A percentile compares a stretch with the other conserved stretches of the same genome.
Evolutionary conservation across 495 filamentous ascomycete genomes (phyloP).

Genomic region (Aspergillus kassunensis): DNA sequence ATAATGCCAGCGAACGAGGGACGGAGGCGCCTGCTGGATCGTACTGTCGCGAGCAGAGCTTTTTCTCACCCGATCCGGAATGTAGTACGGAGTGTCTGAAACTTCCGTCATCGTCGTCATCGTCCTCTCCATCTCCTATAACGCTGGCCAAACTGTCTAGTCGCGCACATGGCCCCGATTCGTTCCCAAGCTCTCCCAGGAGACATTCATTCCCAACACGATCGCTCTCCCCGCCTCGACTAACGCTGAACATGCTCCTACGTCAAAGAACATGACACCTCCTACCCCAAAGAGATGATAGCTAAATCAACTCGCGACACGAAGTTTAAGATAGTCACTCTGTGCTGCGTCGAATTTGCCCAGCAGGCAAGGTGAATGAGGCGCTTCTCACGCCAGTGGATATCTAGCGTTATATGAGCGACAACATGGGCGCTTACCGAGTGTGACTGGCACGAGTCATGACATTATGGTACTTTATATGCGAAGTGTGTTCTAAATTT

Average conservation of each 20-base stretch:
- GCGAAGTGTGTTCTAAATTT: conserved; percentile 1
- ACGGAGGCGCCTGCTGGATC: conserved; percentile 6
- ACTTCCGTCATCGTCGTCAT: background rate
- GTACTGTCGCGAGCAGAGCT: background rate
- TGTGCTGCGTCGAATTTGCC: background rate
- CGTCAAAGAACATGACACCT: no score
- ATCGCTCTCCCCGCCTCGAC: conserved; percentile 27
- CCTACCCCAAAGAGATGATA: conserved; percentile 4
- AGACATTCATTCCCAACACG: conserved; percentile 8
- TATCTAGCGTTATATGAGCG: background rate
- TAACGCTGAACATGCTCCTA: conserved; percentile 26
- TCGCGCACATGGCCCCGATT: conserved; percentile 16
- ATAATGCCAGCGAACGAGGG: conserved; percentile 25
- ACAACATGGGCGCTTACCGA: background rate
- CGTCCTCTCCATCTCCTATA: background rate
- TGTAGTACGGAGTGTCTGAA: conserved; percentile 2
- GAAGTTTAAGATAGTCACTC: background rate
- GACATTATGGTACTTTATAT: conserved; percentile 12
- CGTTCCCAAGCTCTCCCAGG: conserved; percentile 21
- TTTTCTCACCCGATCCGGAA: conserved; percentile 10
- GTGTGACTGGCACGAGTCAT: conserved; percentile 5
- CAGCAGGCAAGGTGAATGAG: no score
- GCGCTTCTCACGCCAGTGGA: background rate
- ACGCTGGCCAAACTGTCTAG: background rate
- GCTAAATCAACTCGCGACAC: conserved; percentile 1